A percentile compares a stretch with the other conserved stretches of the same genome.
Conservation (phyloP, 2,329 filamentous ascomycete species). For the Cladophialophora exuberans region DNA sequence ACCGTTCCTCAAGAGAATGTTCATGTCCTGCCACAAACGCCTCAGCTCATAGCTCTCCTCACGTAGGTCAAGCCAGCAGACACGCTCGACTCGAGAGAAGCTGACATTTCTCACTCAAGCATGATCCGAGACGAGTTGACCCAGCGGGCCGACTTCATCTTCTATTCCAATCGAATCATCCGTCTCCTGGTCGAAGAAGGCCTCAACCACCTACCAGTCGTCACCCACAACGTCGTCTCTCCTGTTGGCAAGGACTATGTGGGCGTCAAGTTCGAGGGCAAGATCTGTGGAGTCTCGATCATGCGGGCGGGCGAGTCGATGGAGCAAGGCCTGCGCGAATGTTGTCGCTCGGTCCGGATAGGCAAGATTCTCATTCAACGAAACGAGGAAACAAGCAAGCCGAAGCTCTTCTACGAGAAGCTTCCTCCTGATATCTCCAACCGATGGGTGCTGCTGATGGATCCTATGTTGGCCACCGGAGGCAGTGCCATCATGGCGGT, state of each 20-base stretch:
- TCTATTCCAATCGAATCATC: slow-evolving; percentile 98
- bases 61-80: slow-evolving; percentile 69
- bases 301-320: slow-evolving; percentile 98
- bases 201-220: slow-evolving; percentile 90
- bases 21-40: slow-evolving; percentile 86
- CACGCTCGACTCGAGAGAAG: background rate
- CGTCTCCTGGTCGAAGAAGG: slow-evolving; percentile 95
- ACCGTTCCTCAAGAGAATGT: slow-evolving; percentile 83
- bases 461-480: slow-evolving; percentile 99
- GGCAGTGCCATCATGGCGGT: slow-evolving; percentile 97
- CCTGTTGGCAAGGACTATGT: slow-evolving; percentile 86
- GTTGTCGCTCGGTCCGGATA: slow-evolving; percentile 95
- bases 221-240: slow-evolving; percentile 85
- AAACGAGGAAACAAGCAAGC: slow-evolving; percentile 90
- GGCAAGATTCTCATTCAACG: slow-evolving; percentile 98
- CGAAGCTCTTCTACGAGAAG: slow-evolving; percentile 97
- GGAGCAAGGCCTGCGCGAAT: slow-evolving; percentile 95
- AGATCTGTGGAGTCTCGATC: slow-evolving; percentile 97
- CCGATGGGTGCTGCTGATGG: slow-evolving; percentile 88
- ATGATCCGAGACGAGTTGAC: slow-evolving; percentile 95
- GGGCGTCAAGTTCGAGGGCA: slow-evolving; percentile 93
- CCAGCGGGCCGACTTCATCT: slow-evolving; percentile 93
- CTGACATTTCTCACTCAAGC: slow-evolving; percentile 51
- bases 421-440: slow-evolving; percentile 90
- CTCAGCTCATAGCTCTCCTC: slow-evolving; percentile 93